Base-by-base conservation (phyloP, 352 stramenopile genomes). In the Stramenopiles sp. region DNA sequence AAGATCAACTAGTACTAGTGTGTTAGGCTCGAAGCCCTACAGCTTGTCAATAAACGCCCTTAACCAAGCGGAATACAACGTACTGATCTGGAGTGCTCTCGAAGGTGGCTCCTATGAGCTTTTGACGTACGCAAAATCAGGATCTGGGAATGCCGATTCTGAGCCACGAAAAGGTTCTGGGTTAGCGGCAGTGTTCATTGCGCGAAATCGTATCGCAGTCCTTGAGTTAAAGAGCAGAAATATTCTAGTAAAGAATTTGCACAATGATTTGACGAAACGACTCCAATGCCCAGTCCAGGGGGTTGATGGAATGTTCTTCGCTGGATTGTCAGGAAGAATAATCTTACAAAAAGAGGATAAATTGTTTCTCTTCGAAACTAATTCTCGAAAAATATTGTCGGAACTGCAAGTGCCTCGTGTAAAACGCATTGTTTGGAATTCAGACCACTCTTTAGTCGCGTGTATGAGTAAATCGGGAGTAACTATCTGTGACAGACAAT, bases 171-270 rank as follows among this genome's bases (percentile, higher is more conserved):
- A n/a, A n/a, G 95, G 95, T 32, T 82, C 85, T 3, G 96, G 90
- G n/a, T 81, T 98, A 68, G 92, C 92, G 68, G 94, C 90, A 34
- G 92, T 97, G 25, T 99, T 99, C 80, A 86, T 99, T 30, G 92
- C 92, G 37, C 88, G 93, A 76, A 98, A 98, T 83, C 89, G 94
- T 74, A 98, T 99, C 78, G 94, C 94, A 25, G 90, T 98, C 32
- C 85, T 99, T 34, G 95, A 99, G 37, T 37, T 49, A 83, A 96
- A 97, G 79, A 92, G 84, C 74, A 84, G 86, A 32, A 85, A 98
- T 81, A 96, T 99, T 81, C 83, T 98, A 37, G 96, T 99, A 78
- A 98, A 98, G 84, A 98, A 98, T 82, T 89, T 99, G 74, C 88
- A 97, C 79, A 98, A 98, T 82, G 92, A 98, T 82, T 95, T 97